Conservation (phyloP, 768 basidiomycete genomes). For the Auriscalpium orientale region DNA sequence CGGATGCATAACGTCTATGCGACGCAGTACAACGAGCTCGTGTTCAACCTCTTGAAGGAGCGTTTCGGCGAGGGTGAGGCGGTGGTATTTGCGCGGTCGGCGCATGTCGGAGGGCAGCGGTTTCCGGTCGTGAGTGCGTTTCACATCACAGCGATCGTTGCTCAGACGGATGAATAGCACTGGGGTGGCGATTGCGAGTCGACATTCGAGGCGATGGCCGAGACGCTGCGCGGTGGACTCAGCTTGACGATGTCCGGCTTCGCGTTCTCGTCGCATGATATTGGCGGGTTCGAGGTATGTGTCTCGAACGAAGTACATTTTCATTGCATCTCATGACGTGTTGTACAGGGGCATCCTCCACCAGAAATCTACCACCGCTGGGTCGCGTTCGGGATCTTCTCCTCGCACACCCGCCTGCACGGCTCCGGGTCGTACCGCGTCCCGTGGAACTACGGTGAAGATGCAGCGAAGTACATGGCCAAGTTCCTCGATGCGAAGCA, state of each 20-base stretch:
- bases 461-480: slow-evolving; percentile 57
- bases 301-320: too few relatives aligned
- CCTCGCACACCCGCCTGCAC: slow-evolving; percentile 67
- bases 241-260: slow-evolving; percentile 63
- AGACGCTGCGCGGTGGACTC: slow-evolving; percentile 60
- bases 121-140: slow-evolving; percentile 26
- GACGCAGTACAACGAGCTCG: slow-evolving; percentile 61
- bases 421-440: slow-evolving; percentile 70
- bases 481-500: slow-evolving; percentile 57
- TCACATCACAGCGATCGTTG: background rate
- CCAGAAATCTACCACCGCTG: slow-evolving; percentile 68
- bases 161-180: slow-evolving; percentile 32
- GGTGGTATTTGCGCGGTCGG: slow-evolving; percentile 61
- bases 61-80: slow-evolving; percentile 59
- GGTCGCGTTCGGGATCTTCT: slow-evolving; percentile 72
- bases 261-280: slow-evolving; percentile 67
- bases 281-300: slow-evolving; percentile 65
- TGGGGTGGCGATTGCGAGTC: slow-evolving; percentile 77
- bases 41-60: slow-evolving; percentile 52
- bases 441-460: slow-evolving; percentile 70
- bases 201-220: slow-evolving; percentile 73
- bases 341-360: slow-evolving; percentile 49
- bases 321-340: too few relatives aligned
- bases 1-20: slow-evolving; percentile 70
- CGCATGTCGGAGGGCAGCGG: slow-evolving; percentile 60